These are phyloP conservation scores for Candida maris DNA, from an alignment of 805 yeast species.

Conservation along the genomic window DNA sequence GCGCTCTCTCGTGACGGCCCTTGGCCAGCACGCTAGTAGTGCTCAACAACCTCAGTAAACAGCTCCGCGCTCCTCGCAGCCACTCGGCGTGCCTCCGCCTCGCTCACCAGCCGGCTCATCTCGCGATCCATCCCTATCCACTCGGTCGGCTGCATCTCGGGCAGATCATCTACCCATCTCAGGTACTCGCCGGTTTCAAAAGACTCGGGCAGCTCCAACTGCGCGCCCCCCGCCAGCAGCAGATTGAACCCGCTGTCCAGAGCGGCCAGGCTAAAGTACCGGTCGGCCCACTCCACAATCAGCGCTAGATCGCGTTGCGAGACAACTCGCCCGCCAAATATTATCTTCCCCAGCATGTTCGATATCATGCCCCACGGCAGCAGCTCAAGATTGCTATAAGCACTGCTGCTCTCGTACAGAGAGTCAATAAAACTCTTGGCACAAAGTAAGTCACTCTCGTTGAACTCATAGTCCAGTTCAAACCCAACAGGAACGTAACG, in stretches of 20 bases:
- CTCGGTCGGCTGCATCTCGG: conserved; percentile 41
- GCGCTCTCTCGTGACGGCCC: too few species aligned
- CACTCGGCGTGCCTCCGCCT: conserved; percentile 8
- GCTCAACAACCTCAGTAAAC: conserved; percentile 4
- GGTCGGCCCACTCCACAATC: conserved; percentile 33
- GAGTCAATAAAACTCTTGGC: conserved; percentile 43
- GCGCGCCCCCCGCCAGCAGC: conserved; percentile 27
- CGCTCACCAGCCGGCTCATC: conserved; percentile 8
- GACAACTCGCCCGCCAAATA: conserved; percentile 67
- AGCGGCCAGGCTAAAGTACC: conserved; percentile 37
- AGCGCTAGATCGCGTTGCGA: conserved; percentile 36
- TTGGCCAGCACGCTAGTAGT: neutral
- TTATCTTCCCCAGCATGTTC: conserved; percentile 47
- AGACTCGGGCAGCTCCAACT: conserved; percentile 48
- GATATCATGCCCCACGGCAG: conserved; percentile 56
- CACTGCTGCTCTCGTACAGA: conserved; percentile 31
- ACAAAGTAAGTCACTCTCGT: conserved; percentile 62
- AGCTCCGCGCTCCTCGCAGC: conserved; percentile 1
- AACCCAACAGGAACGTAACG: conserved; percentile 65
- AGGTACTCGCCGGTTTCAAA: conserved; percentile 31
- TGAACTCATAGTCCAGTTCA: conserved; percentile 59
- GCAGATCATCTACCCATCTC: conserved; percentile 52
- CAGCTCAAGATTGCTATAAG: conserved; percentile 41
- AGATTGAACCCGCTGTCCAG: conserved; percentile 43
- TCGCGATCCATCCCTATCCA: conserved; percentile 28